These are phyloP conservation scores for Exophiala sp. DNA, from an alignment of 2,329 filamentous ascomycete species.

Conservation along the genomic window DNA sequence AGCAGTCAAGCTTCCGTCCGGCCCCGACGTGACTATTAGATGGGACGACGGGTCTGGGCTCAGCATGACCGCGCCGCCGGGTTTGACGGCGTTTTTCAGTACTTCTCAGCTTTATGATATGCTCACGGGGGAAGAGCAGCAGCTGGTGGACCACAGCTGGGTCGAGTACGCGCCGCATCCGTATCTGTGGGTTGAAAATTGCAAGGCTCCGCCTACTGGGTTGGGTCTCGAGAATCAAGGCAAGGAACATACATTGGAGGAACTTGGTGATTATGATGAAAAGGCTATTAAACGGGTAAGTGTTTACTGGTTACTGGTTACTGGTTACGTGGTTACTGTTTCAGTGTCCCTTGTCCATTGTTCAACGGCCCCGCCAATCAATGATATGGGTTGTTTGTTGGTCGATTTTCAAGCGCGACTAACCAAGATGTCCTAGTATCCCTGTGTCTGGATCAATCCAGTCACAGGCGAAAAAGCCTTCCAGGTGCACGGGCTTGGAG, in stretches of 20 bases:
- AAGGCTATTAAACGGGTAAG: slow-evolving; percentile 34
- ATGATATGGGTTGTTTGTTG: neutral
- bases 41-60: slow-evolving; percentile 43
- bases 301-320: too few relatives aligned
- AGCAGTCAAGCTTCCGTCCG: slow-evolving; percentile 37
- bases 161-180: slow-evolving; percentile 45
- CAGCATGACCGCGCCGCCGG: slow-evolving; percentile 41
- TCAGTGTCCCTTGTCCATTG: too few relatives aligned
- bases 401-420: neutral
- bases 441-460: slow-evolving; percentile 46
- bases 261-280: slow-evolving; percentile 36
- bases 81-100: slow-evolving; percentile 43
- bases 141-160: slow-evolving; percentile 41
- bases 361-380: too few relatives aligned
- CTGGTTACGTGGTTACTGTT: too few relatives aligned
- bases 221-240: slow-evolving; percentile 39
- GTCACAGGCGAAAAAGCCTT: slow-evolving; percentile 40
- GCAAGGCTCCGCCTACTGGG: slow-evolving; percentile 39
- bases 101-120: slow-evolving; percentile 40
- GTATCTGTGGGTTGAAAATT: slow-evolving; percentile 42
- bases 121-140: slow-evolving; percentile 40
- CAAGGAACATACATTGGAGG: slow-evolving; percentile 37
- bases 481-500: slow-evolving; percentile 42
- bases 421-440: slow-evolving; percentile 32
- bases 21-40: slow-evolving; percentile 36